Percentiles rank a stretch among this genome's conserved stretches.
phyloP scores from a whole-genome alignment of 495 filamentous ascomycete species.

The Penicillium simplicissimum region DNA sequence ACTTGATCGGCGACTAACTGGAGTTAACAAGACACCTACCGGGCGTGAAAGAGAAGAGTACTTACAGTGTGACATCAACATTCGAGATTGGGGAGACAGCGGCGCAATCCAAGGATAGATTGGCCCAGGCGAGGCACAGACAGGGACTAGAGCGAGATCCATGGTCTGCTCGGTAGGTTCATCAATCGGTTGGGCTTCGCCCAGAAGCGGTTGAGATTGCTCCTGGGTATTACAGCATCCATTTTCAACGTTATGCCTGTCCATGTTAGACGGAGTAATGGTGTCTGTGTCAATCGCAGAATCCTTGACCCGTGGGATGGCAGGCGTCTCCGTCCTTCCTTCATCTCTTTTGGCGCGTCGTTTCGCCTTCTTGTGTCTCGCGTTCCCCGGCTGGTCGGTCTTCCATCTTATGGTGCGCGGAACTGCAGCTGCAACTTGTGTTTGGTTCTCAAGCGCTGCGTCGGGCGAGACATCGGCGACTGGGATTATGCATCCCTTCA shows the following conservation, averaged over 20 bases:
- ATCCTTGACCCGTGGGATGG: neutral
- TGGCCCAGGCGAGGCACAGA: neutral
- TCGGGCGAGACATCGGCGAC: slow-evolving; percentile 7
- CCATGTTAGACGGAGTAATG: neutral
- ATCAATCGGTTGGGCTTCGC: neutral
- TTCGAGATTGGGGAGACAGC: slow-evolving; percentile 9
- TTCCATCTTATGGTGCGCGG: slow-evolving; percentile 23
- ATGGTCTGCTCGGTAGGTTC: neutral
- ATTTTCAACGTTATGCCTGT: neutral
- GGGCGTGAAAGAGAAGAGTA: neutral
- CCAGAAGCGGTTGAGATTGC: neutral
- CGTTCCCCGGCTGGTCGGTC: neutral
- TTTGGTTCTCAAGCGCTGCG: neutral
- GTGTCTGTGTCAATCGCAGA: neutral
- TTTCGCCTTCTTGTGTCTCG: neutral
- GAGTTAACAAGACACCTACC: neutral
- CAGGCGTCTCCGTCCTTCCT: neutral
- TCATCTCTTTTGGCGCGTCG: neutral
- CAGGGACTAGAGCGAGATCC: neutral
- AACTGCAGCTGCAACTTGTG: neutral
- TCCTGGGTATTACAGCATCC: neutral
- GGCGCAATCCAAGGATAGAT: slow-evolving; percentile 20
- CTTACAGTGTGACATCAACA: slow-evolving; percentile 23
- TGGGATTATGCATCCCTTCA: slow-evolving; percentile 23
- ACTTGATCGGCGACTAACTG: slow-evolving; percentile 18